These are phyloP conservation scores for Letharia lupina DNA, from an alignment of 495 filamentous ascomycete genomes.

Conservation along the genomic window DNA sequence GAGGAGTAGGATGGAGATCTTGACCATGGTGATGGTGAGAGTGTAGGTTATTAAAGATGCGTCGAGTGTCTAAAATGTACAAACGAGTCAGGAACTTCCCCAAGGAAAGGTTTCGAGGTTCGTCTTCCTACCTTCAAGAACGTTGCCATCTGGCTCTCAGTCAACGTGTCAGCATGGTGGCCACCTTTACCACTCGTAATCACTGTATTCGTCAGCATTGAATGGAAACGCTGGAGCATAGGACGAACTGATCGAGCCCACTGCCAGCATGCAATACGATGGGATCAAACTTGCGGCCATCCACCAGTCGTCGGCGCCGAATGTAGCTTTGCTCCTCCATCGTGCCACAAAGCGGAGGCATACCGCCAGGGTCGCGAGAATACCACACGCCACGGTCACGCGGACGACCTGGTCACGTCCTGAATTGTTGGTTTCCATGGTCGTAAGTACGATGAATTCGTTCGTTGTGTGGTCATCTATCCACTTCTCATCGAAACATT, in stretches of 20 bases:
- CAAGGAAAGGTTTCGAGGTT: neutral
- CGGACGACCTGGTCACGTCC: neutral
- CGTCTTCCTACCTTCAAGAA: neutral
- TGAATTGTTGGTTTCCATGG: neutral
- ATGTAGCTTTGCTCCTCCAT: slow-evolving; percentile 10
- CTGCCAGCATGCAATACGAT: slow-evolving; percentile 9
- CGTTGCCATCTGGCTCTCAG: neutral
- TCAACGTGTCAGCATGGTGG: neutral
- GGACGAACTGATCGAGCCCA: slow-evolving; percentile 2
- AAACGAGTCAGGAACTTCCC: neutral
- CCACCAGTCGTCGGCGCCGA: slow-evolving; percentile 12
- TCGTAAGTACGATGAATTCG: neutral
- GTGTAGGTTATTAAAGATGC: slow-evolving; percentile 12
- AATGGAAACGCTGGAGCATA: neutral
- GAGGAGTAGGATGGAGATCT: slow-evolving; percentile 21
- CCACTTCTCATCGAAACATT: neutral
- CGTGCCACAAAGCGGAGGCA: slow-evolving; percentile 5
- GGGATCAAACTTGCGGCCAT: slow-evolving; percentile 9
- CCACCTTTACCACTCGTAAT: neutral
- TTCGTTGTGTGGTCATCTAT: neutral
- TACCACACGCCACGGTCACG: neutral
- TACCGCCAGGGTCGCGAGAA: slow-evolving; percentile 11
- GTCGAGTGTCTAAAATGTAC: slow-evolving; percentile 1
- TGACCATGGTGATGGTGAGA: slow-evolving; percentile 16
- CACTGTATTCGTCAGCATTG: neutral